These are phyloP conservation scores for Ceriops tagal DNA, from an alignment of 345 rosid species.

Conservation along the genomic window DNA sequence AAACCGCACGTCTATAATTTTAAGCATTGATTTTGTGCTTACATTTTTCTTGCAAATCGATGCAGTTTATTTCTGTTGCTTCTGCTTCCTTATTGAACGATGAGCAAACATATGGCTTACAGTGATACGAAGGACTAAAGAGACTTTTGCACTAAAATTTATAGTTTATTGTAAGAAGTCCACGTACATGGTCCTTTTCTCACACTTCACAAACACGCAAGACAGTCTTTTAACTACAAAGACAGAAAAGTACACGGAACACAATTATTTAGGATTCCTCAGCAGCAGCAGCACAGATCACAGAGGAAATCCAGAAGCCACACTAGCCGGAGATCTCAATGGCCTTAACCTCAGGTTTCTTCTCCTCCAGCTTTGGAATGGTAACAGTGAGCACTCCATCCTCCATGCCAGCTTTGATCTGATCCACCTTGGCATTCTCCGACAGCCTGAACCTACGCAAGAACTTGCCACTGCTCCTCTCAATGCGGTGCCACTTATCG, in stretches of 20 bases:
- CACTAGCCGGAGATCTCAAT: slow-evolving; percentile 17
- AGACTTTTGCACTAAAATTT: too few species aligned
- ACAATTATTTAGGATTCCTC: not conserved
- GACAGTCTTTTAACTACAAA: too few species aligned
- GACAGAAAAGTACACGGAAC: not conserved
- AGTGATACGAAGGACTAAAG: too few species aligned
- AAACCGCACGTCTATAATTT: too few species aligned
- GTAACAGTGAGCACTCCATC: slow-evolving; percentile 26
- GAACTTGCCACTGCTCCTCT: slow-evolving; percentile 21
- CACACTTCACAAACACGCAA: not conserved
- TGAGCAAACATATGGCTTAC: too few species aligned
- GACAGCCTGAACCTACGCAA: slow-evolving; percentile 20
- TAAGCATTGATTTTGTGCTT: too few species aligned
- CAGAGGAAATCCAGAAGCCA: not conserved
- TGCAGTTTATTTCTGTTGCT: too few species aligned
- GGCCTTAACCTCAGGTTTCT: slow-evolving; percentile 20
- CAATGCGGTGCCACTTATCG: slow-evolving; percentile 20
- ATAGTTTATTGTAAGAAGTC: not conserved
- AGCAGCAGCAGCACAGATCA: not conserved
- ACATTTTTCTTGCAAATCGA: too few species aligned
- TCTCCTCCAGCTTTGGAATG: slow-evolving; percentile 18
- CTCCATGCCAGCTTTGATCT: slow-evolving; percentile 25
- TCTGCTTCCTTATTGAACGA: too few species aligned
- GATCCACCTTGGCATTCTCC: slow-evolving; percentile 21
- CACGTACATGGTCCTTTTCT: not conserved